Percentiles rank a stretch among this genome's conserved stretches.
Conservation (phyloP, 345 rosid species). For the Eucalyptus microcorys region DNA sequence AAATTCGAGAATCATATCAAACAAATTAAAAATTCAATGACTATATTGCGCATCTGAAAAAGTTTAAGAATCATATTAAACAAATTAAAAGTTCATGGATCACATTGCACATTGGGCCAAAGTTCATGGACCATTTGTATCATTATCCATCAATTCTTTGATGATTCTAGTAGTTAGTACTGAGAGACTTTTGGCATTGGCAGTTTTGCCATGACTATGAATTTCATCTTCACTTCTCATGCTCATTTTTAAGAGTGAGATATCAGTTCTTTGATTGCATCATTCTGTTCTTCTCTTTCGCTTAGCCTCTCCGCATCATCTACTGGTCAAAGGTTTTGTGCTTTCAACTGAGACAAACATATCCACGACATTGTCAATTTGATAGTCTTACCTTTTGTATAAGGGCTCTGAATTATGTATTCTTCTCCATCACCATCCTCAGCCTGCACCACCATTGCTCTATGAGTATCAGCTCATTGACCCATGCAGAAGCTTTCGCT, state of each 20-base stretch:
- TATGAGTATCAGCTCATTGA: background rate
- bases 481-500: background rate
- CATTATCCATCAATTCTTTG: rapidly evolving
- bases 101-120: rapidly evolving
- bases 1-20: rapidly evolving
- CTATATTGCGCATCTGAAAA: rapidly evolving
- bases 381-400: background rate
- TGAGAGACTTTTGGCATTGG: background rate
- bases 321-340: background rate
- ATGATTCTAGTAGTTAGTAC: rapidly evolving
- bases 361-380: background rate
- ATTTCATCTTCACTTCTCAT: background rate
- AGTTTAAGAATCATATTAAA: rapidly evolving
- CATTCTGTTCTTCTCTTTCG: background rate
- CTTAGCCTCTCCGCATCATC: background rate
- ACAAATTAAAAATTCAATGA: rapidly evolving
- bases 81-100: no score
- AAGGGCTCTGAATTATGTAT: background rate
- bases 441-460: background rate
- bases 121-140: rapidly evolving
- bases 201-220: background rate
- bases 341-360: background rate
- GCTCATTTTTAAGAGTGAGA: background rate
- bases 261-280: background rate
- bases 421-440: background rate